Evolutionary conservation across 2,329 filamentous ascomycete species (phyloP).

Genomic region (Arthroderma uncinatum): DNA sequence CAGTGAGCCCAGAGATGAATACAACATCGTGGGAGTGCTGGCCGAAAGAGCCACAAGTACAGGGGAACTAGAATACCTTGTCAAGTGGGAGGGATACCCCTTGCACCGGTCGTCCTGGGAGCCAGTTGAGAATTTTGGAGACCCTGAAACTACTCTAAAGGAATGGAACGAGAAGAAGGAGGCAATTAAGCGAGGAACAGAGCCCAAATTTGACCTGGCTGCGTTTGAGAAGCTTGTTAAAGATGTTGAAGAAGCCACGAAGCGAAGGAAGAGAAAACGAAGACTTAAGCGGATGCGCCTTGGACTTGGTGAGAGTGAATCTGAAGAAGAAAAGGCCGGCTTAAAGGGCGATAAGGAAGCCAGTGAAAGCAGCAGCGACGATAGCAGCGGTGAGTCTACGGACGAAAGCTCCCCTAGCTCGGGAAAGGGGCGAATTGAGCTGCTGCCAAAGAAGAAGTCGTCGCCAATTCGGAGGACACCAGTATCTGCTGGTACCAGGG

Average conservation of each 20-base stretch:
- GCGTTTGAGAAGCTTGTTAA: constrained; percentile 22
- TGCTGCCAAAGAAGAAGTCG: not conserved
- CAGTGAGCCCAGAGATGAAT: constrained; percentile 39
- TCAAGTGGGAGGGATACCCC: constrained; percentile 54
- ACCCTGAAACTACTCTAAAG: constrained; percentile 27
- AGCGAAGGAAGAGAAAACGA: constrained; percentile 21
- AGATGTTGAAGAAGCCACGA: constrained; percentile 16
- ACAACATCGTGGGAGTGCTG: constrained; percentile 45
- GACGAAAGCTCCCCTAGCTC: not conserved
- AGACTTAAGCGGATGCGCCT: constrained; percentile 22
- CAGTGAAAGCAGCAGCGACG: not conserved
- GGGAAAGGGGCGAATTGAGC: not conserved
- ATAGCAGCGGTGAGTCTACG: not conserved
- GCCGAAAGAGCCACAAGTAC: constrained; percentile 31
- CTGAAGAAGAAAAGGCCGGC: not conserved
- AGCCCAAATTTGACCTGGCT: constrained; percentile 25
- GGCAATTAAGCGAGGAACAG: constrained; percentile 22
- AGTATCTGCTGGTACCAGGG: not conserved
- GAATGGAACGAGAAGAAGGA: constrained; percentile 32
- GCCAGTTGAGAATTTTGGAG: constrained; percentile 32
- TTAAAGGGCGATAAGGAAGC: not conserved
- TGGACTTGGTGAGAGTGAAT: constrained; percentile 9
- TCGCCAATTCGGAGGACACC: not conserved
- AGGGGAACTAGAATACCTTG: constrained; percentile 42
- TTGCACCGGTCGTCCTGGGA: constrained; percentile 48